Evolutionary conservation across 495 filamentous ascomycete genomes (phyloP).

Genomic region (Podospora anserina): DNA sequence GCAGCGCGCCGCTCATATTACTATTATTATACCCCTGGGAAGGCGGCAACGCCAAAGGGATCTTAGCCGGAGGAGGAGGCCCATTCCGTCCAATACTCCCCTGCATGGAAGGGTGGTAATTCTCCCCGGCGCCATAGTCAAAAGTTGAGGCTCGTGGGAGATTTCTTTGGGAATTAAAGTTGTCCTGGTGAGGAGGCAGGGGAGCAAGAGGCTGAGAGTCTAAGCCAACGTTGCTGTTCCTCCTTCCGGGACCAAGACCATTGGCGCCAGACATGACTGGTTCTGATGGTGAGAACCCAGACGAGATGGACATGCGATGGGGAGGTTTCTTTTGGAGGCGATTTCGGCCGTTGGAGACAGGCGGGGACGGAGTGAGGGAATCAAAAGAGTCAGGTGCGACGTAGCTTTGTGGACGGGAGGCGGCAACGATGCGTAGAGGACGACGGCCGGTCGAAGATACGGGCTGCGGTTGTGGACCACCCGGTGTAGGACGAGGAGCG

Average conservation of each 20-base stretch:
- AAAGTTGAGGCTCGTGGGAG: constrained; percentile 44
- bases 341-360: constrained; percentile 45
- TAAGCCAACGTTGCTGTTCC: constrained; percentile 22
- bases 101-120: constrained; percentile 17
- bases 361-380: constrained; percentile 19
- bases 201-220: constrained; percentile 40
- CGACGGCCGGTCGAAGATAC: constrained; percentile 28
- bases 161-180: constrained; percentile 40
- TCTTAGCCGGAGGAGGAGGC: constrained; percentile 73
- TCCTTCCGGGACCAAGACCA: constrained; percentile 22
- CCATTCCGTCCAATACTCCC: constrained; percentile 21
- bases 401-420: constrained; percentile 8
- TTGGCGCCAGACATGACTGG: constrained; percentile 36
- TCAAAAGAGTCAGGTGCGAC: constrained; percentile 23
- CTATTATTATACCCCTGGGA: constrained; percentile 13
- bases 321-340: constrained; percentile 59
- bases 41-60: constrained; percentile 52
- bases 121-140: constrained; percentile 33
- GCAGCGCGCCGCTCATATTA: constrained; percentile 45
- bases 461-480: constrained; percentile 47
- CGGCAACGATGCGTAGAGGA: constrained; percentile 29
- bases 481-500: constrained; percentile 43
- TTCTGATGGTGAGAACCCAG: constrained; percentile 24
- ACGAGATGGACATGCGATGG: constrained; percentile 39
- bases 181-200: constrained; percentile 43